Percentiles rank a stretch among this genome's conserved stretches.
phyloP scores from a whole-genome alignment of 1,284 basidiomycete genomes.

The Apiotrichum laibachii region DNA sequence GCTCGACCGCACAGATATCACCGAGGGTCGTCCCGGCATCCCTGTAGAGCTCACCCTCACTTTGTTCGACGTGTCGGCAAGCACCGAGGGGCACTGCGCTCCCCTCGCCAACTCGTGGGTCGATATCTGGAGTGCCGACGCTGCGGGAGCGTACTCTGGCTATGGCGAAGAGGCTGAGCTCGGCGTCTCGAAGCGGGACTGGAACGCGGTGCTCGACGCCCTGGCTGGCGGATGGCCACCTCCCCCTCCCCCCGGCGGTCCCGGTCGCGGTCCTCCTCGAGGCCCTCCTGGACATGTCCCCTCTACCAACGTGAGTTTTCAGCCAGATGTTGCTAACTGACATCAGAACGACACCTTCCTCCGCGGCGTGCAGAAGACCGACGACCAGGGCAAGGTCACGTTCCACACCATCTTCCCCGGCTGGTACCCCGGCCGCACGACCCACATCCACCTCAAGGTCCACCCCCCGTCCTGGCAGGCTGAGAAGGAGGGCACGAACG shows the following conservation, averaged over 20 bases:
- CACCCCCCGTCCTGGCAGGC: conserved; percentile 18
- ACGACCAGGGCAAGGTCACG: conserved; percentile 17
- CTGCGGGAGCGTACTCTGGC: conserved; percentile 22
- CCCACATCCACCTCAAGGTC: conserved; percentile 30
- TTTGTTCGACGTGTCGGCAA: conserved; percentile 13
- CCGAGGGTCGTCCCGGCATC: conserved; percentile 20
- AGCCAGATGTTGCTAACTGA: not conserved
- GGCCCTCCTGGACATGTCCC: conserved; percentile 12
- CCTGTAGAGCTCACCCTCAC: conserved; percentile 21
- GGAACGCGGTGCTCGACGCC: conserved; percentile 1
- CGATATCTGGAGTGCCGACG: conserved; percentile 27
- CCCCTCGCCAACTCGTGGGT: conserved; percentile 24
- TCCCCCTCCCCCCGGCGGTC: not conserved
- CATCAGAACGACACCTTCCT: conserved; percentile 30
- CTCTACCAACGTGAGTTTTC: conserved; percentile 10
- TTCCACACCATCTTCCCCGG: conserved; percentile 30
- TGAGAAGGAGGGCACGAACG: conserved; percentile 4
- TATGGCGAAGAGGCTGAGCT: conserved; percentile 11
- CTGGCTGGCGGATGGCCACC: conserved; percentile 3
- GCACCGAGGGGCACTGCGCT: conserved; percentile 5
- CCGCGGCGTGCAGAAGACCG: conserved; percentile 26
- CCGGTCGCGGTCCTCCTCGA: not conserved
- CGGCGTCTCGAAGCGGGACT: conserved; percentile 5
- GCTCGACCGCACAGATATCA: conserved; percentile 21
- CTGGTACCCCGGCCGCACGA: conserved; percentile 28